These are phyloP conservation scores for Rhamnella rubrinervis DNA, from an alignment of 331 rosid species.

Conservation along the genomic window DNA sequence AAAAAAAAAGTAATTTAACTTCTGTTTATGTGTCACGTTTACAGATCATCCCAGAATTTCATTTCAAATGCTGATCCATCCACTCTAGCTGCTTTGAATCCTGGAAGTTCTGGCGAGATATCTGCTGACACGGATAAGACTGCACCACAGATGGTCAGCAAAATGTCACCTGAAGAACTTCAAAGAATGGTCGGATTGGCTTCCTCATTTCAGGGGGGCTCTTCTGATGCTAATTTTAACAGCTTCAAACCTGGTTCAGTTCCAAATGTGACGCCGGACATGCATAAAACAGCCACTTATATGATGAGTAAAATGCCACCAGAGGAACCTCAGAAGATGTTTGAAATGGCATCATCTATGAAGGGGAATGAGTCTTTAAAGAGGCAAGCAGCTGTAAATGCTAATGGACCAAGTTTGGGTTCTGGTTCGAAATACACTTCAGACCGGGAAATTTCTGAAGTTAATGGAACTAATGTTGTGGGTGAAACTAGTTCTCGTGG, in stretches of 20 bases:
- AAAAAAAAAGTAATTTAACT: neutral
- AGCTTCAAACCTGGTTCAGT: constrained; percentile 45
- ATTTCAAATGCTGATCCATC: constrained; percentile 72
- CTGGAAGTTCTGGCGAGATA: constrained; percentile 58
- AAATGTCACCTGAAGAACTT: constrained; percentile 87
- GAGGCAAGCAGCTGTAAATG: constrained; percentile 31
- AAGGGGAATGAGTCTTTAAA: constrained; percentile 54
- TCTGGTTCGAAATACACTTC: constrained; percentile 15
- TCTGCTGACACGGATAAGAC: constrained; percentile 79
- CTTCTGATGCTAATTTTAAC: constrained; percentile 39
- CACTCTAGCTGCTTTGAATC: constrained; percentile 61
- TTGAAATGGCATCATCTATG: constrained; percentile 73
- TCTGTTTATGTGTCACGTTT: constrained; percentile 9
- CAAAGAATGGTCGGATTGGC: constrained; percentile 79
- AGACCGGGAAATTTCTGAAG: constrained; percentile 26
- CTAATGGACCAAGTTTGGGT: constrained; percentile 25
- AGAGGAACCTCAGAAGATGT: constrained; percentile 84
- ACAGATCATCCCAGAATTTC: constrained; percentile 80
- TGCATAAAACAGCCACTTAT: constrained; percentile 78
- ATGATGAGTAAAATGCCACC: constrained; percentile 83
- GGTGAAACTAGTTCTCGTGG: constrained; percentile 55
- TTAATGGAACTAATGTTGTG: constrained; percentile 27
- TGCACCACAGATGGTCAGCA: constrained; percentile 74
- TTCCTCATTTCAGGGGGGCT: constrained; percentile 66
- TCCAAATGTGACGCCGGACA: constrained; percentile 72